Evolutionary conservation across 108 stramenopile species (phyloP).

Genomic region (Cyclotella cryptica): DNA sequence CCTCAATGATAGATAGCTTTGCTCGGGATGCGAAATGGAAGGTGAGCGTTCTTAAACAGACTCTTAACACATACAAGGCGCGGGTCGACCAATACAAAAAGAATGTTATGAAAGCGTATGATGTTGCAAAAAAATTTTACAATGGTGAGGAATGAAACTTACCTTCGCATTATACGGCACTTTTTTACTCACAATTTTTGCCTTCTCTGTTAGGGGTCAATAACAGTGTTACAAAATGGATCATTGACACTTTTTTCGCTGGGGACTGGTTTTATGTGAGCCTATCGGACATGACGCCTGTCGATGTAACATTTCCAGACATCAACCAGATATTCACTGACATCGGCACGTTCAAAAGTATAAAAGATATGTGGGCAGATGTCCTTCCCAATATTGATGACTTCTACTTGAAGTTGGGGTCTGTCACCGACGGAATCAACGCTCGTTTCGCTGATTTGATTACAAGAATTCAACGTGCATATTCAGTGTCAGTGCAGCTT

Average conservation of each 20-base stretch:
- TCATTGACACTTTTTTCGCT: constrained; percentile 32
- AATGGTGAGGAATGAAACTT: constrained; percentile 23
- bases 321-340: constrained; percentile 24
- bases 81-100: constrained; percentile 42
- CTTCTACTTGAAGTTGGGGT: constrained; percentile 23
- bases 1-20: constrained; percentile 37
- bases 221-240: constrained; percentile 36
- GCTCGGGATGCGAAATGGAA: constrained; percentile 46
- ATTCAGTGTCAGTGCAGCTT: constrained; percentile 17
- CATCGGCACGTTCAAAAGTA: constrained; percentile 34
- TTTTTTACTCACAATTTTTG: background rate
- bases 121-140: constrained; percentile 42
- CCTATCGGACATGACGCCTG: constrained; percentile 34
- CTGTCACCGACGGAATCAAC: constrained; percentile 14
- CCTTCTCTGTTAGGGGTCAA: constrained; percentile 30
- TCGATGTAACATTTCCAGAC: constrained; percentile 44
- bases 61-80: constrained; percentile 27
- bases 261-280: constrained; percentile 51
- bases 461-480: constrained; percentile 23
- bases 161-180: too few relatives aligned
- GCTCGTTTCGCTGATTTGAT: constrained; percentile 25
- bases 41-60: constrained; percentile 27
- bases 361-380: constrained; percentile 25
- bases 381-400: constrained; percentile 30
- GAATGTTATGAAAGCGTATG: constrained; percentile 41